Evolutionary conservation across 805 yeast species (phyloP), one percentile per base, ranked within the genome.

Genomic region (Kuraishia floccosa): DNA sequence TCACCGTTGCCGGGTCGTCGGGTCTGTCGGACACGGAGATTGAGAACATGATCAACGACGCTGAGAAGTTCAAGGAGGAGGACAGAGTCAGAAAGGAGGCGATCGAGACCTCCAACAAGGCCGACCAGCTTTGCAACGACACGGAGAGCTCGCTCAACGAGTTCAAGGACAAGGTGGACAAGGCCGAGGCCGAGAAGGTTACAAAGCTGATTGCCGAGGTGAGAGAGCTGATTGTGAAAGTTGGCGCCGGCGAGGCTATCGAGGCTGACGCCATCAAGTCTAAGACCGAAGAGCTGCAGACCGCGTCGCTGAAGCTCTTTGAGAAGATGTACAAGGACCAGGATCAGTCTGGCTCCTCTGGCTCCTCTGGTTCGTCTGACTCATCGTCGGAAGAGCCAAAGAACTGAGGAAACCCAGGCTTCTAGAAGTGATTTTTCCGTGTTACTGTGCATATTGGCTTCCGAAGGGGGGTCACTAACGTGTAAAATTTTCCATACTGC

Each of bases 101-200:
- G 34, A 65, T 76, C 38, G 86, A 81, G 48, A 76, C 72, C 47
- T 84, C 89, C 24, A 78, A 80, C 49, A 68, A 76, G 49, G 82
- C 85, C 17, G 93, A 80, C 41, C 74, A 79, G 44, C 65, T 79
- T 31, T 72, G 85, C 43, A 77, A 80, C 46, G 98, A 91, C 55
- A 85, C 94, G 31, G 96, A 86, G 56, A 68, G 69, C 56, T 89
- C 95, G 7, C 61, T 91, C 39, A 63, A 63, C 41, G 94, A 83
- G 58, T 85, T 80, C 48, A 72, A 60, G 37, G 85, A 77, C 44
- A 68, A 63, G 49, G 55, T 69, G 31, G 73, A 65, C 50, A 60
- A 60, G 41, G 61, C 58, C 31, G 65, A 69, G 49, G 60, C 59
- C 33, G 63, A 66, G 41, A 58, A 54, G 47, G 63, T 72, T 27